These are phyloP conservation scores for Rickenella mellea DNA, from an alignment of 768 basidiomycete genomes.

Conservation along the genomic window DNA sequence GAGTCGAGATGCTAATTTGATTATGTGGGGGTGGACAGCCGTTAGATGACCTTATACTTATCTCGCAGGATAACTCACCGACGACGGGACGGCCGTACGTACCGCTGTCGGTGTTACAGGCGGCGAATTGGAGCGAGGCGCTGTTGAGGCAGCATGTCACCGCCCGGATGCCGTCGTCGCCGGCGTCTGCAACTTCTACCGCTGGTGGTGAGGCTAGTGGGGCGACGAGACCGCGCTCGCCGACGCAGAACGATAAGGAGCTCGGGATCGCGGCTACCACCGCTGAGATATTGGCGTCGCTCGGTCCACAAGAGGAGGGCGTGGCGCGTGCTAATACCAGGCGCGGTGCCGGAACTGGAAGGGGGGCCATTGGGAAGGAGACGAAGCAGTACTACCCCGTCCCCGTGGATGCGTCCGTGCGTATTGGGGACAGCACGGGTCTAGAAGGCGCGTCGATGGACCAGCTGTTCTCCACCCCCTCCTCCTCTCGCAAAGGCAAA, in stretches of 20 bases:
- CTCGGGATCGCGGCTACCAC: slow-evolving; percentile 53
- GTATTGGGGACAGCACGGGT: slow-evolving; percentile 62
- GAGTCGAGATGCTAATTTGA: slow-evolving; percentile 5
- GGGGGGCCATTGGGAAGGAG: slow-evolving; percentile 1
- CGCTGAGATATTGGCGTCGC: slow-evolving; percentile 34
- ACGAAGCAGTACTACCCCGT: slow-evolving; percentile 51
- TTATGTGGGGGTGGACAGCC: slow-evolving; percentile 30
- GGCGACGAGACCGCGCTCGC: slow-evolving; percentile 1
- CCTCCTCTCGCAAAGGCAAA: slow-evolving; percentile 2
- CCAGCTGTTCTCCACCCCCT: slow-evolving; percentile 46
- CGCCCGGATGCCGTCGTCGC: slow-evolving; percentile 22
- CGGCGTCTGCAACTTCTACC: slow-evolving; percentile 25
- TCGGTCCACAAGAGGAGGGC: slow-evolving; percentile 18
- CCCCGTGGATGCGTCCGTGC: slow-evolving; percentile 56
- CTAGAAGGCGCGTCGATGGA: slow-evolving; percentile 54
- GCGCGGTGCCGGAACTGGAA: slow-evolving; percentile 8
- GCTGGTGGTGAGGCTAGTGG: neutral
- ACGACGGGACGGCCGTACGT: slow-evolving; percentile 62
- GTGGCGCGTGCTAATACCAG: too few species aligned
- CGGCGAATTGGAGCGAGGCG: slow-evolving; percentile 73
- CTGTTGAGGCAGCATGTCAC: slow-evolving; percentile 54
- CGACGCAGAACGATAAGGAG: slow-evolving; percentile 38
- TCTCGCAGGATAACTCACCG: slow-evolving; percentile 70
- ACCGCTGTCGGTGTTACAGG: slow-evolving; percentile 55
- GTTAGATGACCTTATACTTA: slow-evolving; percentile 67